Conservation (phyloP, 768 basidiomycete genomes). For the Termitomyces eurrhizus region DNA sequence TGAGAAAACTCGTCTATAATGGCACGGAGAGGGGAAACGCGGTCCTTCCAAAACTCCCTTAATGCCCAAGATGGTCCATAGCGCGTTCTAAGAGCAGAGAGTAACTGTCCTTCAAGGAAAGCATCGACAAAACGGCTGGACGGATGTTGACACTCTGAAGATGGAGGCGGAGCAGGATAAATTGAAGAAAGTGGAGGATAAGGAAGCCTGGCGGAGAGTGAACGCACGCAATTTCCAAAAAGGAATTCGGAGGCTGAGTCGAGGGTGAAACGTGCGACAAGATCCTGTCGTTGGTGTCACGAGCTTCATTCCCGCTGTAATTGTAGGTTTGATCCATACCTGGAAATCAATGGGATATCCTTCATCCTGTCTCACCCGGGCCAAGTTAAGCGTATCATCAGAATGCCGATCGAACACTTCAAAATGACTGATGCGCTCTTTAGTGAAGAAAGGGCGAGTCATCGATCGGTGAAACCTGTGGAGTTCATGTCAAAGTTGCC, state of each 20-base stretch:
- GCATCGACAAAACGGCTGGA: conserved; percentile 42
- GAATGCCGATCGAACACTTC: conserved; percentile 56
- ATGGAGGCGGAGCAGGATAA: conserved; percentile 12
- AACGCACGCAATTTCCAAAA: conserved; percentile 44
- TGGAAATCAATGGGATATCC: conserved; percentile 58
- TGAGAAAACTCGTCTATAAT: conserved; percentile 49
- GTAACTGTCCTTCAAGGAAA: conserved; percentile 45
- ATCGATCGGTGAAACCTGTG: conserved; percentile 59
- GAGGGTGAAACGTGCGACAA: conserved; percentile 53
- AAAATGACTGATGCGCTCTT: conserved; percentile 58
- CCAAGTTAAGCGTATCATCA: conserved; percentile 38
- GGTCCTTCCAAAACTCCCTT: conserved; percentile 48
- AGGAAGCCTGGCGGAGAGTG: conserved; percentile 43
- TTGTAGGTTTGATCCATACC: conserved; percentile 21
- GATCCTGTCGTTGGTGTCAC: conserved; percentile 32
- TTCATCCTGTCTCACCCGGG: conserved; percentile 36
- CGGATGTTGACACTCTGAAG: conserved; percentile 21
- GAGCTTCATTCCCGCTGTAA: no score
- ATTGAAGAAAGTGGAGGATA: conserved; percentile 37
- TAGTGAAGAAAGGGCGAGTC: conserved; percentile 67
- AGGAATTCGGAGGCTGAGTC: conserved; percentile 59
- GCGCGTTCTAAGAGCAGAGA: conserved; percentile 33
- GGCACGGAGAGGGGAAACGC: conserved; percentile 38
- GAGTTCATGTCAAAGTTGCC: background rate
- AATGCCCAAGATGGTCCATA: conserved; percentile 48